phyloP scores from a whole-genome alignment of 2,329 filamentous ascomycete genomes.

The Colletotrichum kahawae region DNA sequence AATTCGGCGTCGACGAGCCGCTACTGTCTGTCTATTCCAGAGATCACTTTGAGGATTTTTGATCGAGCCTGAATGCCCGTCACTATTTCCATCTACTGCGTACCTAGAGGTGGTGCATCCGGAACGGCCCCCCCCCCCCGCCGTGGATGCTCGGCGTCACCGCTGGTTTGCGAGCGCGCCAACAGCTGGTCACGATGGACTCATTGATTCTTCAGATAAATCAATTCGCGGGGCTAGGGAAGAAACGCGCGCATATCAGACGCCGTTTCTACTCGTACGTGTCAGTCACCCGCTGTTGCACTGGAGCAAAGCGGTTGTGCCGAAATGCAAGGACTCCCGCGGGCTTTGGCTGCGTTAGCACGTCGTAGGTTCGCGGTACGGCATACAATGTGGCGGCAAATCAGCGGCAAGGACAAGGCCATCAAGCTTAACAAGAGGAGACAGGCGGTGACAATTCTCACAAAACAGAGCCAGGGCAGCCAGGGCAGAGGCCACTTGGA shows the following conservation, averaged over 20 bases:
- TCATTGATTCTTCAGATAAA: not conserved
- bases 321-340: not conserved
- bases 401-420: not conserved
- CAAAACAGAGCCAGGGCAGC: not conserved
- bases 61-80: not conserved
- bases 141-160: conserved; percentile 7
- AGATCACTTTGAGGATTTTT: not conserved
- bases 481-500: not conserved
- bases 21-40: not conserved
- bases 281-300: not conserved
- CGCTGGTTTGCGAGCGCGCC: not conserved
- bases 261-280: not conserved
- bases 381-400: not conserved
- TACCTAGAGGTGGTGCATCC: not conserved
- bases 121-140: not conserved
- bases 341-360: not conserved
- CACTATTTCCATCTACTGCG: not conserved
- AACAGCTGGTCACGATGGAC: not conserved
- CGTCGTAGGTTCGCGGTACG: not conserved
- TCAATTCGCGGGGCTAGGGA: not conserved
- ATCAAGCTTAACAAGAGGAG: not conserved
- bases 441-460: not conserved
- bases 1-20: not conserved
- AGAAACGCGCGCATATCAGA: not conserved
- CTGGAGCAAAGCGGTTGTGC: not conserved